phyloP scores from a whole-genome alignment of 169 alveolate genomes.

The Eimeria acervulina region DNA sequence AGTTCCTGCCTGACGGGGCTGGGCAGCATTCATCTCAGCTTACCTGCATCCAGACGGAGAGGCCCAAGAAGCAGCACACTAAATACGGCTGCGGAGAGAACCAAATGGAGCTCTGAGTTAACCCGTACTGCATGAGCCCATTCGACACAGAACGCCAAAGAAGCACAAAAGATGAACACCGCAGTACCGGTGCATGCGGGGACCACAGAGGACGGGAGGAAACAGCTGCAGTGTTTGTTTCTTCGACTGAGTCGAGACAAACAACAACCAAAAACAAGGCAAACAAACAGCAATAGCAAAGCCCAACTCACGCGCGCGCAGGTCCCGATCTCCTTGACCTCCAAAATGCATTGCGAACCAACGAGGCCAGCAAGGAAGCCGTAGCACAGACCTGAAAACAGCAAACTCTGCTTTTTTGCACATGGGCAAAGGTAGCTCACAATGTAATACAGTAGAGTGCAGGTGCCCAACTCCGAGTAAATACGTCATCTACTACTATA shows the following conservation, averaged over 20 bases:
- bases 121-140: conserved; percentile 80
- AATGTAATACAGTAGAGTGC: too few species aligned
- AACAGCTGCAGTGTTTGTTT: too few species aligned
- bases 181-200: background rate
- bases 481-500: too few species aligned
- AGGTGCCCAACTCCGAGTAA: too few species aligned
- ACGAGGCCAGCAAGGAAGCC: conserved; percentile 92
- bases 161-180: background rate
- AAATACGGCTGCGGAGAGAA: conserved; percentile 89
- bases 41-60: conserved; percentile 88
- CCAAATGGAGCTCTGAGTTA: conserved; percentile 84
- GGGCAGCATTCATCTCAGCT: background rate
- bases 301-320: conserved; percentile 83
- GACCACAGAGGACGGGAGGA: too few species aligned
- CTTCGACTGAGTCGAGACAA: too few species aligned
- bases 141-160: background rate
- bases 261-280: background rate
- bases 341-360: conserved; percentile 92
- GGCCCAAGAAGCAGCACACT: conserved; percentile 87
- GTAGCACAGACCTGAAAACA: conserved; percentile 88
- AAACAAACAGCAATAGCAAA: background rate
- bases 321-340: conserved; percentile 91
- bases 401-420: too few species aligned
- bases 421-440: too few species aligned
- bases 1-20: background rate